These are phyloP conservation scores for Schizonepeta tenuifolia DNA, from an alignment of 257 asterid genomes.

Conservation along the genomic window DNA sequence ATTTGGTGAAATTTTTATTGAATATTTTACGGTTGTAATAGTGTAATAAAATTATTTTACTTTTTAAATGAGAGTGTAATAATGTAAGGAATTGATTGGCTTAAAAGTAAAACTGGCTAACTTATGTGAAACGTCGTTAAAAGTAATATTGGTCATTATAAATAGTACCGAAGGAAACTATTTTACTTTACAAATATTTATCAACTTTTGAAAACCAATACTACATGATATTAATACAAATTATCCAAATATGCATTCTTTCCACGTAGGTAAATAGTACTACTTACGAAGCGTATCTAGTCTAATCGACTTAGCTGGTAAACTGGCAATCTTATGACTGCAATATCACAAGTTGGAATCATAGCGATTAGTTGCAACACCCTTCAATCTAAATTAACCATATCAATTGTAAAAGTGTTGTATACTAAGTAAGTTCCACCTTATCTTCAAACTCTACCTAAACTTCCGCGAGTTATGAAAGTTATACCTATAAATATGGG, in stretches of 20 bases:
- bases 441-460: slow-evolving; percentile 27
- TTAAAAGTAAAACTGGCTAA: too few relatives aligned
- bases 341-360: not conserved
- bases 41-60: too few relatives aligned
- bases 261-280: too few relatives aligned
- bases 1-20: too few relatives aligned
- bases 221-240: not conserved
- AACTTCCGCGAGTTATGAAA: slow-evolving; percentile 25
- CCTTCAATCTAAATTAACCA: not conserved
- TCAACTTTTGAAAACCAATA: not conserved
- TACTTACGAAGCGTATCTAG: too few relatives aligned
- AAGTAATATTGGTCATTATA: too few relatives aligned
- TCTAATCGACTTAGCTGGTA: not conserved
- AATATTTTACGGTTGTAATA: too few relatives aligned
- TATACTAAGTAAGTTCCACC: not conserved
- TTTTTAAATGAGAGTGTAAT: too few relatives aligned
- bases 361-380: not conserved
- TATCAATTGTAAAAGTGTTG: not conserved
- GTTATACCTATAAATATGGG: slow-evolving; percentile 20
- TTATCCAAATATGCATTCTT: not conserved
- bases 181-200: not conserved
- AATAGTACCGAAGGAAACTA: too few relatives aligned
- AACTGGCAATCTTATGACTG: not conserved
- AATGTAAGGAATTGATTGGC: too few relatives aligned
- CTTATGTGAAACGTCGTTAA: too few relatives aligned